phyloP scores from a whole-genome alignment of 1,139 yeast genomes.

The Starmera stellimalicola region DNA sequence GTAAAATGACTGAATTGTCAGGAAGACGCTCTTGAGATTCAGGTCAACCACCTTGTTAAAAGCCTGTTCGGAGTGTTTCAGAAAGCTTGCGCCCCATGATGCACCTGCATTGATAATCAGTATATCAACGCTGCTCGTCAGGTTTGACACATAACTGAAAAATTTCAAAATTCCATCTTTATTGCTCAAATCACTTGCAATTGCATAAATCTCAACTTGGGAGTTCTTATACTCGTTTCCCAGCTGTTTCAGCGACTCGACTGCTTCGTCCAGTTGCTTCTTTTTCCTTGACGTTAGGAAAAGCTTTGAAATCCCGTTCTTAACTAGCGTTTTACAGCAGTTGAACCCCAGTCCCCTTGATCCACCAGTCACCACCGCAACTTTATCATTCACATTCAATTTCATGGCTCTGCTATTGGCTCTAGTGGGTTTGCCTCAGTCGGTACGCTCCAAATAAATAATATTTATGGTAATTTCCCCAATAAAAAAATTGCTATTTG shows the following conservation, averaged over 20 bases:
- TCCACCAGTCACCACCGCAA: conserved; percentile 73
- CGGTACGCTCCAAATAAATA: too few relatives aligned
- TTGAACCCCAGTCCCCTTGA: conserved; percentile 66
- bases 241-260: conserved; percentile 36
- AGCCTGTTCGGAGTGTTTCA: conserved; percentile 52
- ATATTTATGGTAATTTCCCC: too few relatives aligned
- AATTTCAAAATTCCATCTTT: conserved; percentile 43
- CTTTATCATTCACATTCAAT: conserved; percentile 47
- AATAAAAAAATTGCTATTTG: too few relatives aligned
- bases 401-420: too few relatives aligned
- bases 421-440: too few relatives aligned
- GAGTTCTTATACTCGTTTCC: conserved; percentile 32
- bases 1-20: conserved; percentile 51
- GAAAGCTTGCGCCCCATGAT: conserved; percentile 66
- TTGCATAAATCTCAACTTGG: conserved; percentile 36
- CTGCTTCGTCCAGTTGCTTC: conserved; percentile 56
- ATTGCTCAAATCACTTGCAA: conserved; percentile 53
- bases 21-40: conserved; percentile 66
- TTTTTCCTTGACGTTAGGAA: conserved; percentile 61
- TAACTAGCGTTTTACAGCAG: conserved; percentile 58
- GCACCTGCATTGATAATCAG: conserved; percentile 78
- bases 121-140: conserved; percentile 38
- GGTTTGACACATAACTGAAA: conserved; percentile 32
- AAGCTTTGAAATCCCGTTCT: conserved; percentile 55
- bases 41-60: conserved; percentile 55